Evolutionary conservation across 2,329 filamentous ascomycete genomes (phyloP), one percentile per base, ranked within the genome.

Genomic region (Aquanectria penicillioides): DNA sequence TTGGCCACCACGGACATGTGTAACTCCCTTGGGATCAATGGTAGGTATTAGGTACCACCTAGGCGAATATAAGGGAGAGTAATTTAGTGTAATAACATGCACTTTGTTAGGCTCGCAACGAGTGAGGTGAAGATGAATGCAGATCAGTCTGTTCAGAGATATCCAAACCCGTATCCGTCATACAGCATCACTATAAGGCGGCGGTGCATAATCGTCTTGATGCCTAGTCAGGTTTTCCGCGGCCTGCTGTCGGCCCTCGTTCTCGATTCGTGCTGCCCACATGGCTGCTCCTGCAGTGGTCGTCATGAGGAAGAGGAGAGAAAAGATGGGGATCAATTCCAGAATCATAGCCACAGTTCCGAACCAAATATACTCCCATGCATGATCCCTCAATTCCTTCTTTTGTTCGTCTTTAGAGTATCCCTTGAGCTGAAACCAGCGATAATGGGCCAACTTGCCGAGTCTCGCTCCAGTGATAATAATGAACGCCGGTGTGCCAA

Each of bases 271-370:
- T 2, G 89, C 89, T 2, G 88, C 92, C 94, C 94, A 98, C 29
- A 98, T 79, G 1, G 93, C 94, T 37, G 92, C 89, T 2, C 94
- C 95, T 17, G 88, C 87, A 1, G 94, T 90, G 3, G 91, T 93
- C 0, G 94, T 97, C 65, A 99, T 78, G 33, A 98, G 82, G 74
- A 98, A 97, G 72, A 98, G 88, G 83, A 99, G 96, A n/a, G 91
- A 96, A 44, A 97, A 77, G 11, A 94, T 83, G 1, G 95, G 95
- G 8, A 97, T 83, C n/a, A 98, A 83, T 77, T 97, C 92, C 23
- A 98, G 77, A 6, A 93, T 74, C 79, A 97, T 86, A 46, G 93
- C 92, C 4, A 95, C 83, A 1, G 91, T 92, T 13, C 95, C 95
- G 71, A 98, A 97, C 92, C 92, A 97, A 12, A 93, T 89, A 73